Evolutionary conservation across 1,284 basidiomycete genomes (phyloP).

Genomic region (Leccinum angustisporum): DNA sequence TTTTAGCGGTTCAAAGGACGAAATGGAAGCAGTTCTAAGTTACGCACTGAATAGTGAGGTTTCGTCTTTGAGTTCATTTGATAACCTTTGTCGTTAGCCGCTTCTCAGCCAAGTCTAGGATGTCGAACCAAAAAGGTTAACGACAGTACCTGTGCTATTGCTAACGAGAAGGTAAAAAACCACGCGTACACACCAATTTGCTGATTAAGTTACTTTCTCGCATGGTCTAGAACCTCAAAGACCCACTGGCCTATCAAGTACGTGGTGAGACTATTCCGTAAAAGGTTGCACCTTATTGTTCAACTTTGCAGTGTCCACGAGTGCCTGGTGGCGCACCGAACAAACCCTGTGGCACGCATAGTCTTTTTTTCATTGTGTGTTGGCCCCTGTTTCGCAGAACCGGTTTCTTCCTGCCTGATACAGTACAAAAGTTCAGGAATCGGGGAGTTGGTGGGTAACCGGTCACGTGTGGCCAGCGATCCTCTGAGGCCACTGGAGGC

Average conservation of each 20-base stretch:
- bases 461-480: background rate
- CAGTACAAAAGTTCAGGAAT: too few species aligned
- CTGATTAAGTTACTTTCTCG: background rate
- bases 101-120: background rate
- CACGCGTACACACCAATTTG: background rate
- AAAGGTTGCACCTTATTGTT: background rate
- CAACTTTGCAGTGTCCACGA: slow-evolving; percentile 11
- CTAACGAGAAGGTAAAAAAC: background rate
- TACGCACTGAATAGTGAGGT: background rate
- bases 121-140: background rate
- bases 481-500: background rate
- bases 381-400: slow-evolving; percentile 11
- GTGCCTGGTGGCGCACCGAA: slow-evolving; percentile 18
- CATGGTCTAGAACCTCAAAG: background rate
- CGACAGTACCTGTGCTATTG: background rate
- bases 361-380: background rate
- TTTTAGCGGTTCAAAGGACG: background rate
- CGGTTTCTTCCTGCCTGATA: background rate
- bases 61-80: background rate
- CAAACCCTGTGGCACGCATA: slow-evolving; percentile 26
- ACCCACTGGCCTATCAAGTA: slow-evolving; percentile 20
- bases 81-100: background rate
- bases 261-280: slow-evolving; percentile 13
- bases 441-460: background rate
- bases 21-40: background rate